Evolutionary conservation across 441 rosid species (phyloP).

Genomic region (Pelargonium australe): DNA sequence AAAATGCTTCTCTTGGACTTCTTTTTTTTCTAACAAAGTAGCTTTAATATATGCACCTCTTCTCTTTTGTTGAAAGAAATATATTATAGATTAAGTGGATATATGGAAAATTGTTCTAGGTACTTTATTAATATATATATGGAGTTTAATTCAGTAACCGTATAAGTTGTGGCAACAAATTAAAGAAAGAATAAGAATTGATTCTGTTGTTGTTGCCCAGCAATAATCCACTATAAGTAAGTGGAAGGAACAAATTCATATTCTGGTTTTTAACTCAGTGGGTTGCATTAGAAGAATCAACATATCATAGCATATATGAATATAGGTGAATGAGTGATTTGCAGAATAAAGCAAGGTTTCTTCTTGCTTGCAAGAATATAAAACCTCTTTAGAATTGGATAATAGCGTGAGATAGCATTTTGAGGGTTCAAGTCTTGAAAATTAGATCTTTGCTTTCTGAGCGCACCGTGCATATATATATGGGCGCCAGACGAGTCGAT

Average conservation of each 20-base stretch:
- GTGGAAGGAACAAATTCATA: slow-evolving; percentile 1
- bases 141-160: not conserved
- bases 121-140: not conserved
- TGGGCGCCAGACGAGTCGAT: too few relatives aligned
- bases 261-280: not conserved
- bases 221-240: not conserved
- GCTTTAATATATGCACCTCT: not conserved
- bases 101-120: not conserved
- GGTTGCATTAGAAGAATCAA: not conserved
- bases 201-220: not conserved
- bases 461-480: too few relatives aligned
- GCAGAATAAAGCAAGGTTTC: not conserved
- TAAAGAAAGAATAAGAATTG: not conserved
- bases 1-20: not conserved
- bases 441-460: too few relatives aligned
- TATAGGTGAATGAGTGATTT: not conserved
- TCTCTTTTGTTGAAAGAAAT: too few relatives aligned
- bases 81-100: not conserved
- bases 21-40: not conserved
- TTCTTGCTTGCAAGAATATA: not conserved
- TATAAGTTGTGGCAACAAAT: not conserved
- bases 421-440: too few relatives aligned
- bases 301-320: not conserved
- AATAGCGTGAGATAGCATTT: too few relatives aligned
- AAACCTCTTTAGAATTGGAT: not conserved